These are phyloP conservation scores for Nakaseomyces uthaithaninus DNA, from an alignment of 1,139 yeast species.

Conservation along the genomic window DNA sequence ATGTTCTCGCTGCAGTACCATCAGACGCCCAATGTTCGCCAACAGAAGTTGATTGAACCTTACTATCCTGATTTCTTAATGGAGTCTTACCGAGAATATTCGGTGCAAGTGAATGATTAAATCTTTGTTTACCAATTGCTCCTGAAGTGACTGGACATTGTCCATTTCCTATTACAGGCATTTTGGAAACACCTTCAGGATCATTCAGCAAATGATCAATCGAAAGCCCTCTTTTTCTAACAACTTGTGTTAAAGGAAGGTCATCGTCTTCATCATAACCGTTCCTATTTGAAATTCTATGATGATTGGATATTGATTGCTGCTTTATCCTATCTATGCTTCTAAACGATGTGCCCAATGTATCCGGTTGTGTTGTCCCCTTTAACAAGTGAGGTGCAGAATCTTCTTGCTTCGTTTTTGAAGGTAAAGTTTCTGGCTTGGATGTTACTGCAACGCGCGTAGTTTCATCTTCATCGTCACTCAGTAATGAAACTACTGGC, in stretches of 20 bases:
- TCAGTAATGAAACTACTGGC: slow-evolving; percentile 6
- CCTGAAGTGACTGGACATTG: background rate
- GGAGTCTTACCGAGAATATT: slow-evolving; percentile 21
- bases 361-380: too few species aligned
- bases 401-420: too few species aligned
- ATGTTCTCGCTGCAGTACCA: too few species aligned
- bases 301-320: too few species aligned
- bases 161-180: background rate
- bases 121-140: background rate
- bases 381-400: too few species aligned
- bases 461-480: slow-evolving; percentile 5
- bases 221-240: slow-evolving; percentile 6
- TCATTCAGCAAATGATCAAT: background rate
- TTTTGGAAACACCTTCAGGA: background rate
- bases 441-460: too few species aligned
- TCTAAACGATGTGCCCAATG: too few species aligned
- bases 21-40: too few species aligned
- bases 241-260: slow-evolving; percentile 6
- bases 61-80: background rate
- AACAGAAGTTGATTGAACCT: too few species aligned
- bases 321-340: background rate
- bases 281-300: background rate
- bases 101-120: background rate
- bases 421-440: too few species aligned
- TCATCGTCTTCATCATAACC: slow-evolving; percentile 8